Base-by-base conservation (phyloP, 2,329 filamentous ascomycete species). In the Pseudogymnoascus pannorum region DNA sequence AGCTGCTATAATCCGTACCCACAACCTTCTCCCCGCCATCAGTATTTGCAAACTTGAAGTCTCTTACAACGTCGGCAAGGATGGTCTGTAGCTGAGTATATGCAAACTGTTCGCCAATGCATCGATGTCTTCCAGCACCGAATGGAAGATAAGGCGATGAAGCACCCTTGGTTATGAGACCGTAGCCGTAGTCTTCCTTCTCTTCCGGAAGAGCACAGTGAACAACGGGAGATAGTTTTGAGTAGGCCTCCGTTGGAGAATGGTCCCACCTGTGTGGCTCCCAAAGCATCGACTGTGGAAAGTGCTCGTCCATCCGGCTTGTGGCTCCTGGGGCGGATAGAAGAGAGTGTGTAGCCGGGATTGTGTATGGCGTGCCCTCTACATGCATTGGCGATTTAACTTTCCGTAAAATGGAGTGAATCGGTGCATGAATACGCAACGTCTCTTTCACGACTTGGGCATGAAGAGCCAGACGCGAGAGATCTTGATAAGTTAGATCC, bases 71-170 rank as follows among this genome's bases (percentile, higher is more conserved):
- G 62, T 85, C 86, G 58, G 87, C 91, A 11, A 87, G 79, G 67
- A 97, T 95, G 42, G 91, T 92, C 72, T 92, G 88, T 65, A 97
- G 80, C 77, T 97, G 93, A 62, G 94, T 81, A 73, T 95, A 96
- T 67, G 93, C 93, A 74, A 97, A 97, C 71, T 96, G 91, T 80
- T 97, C 93, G 66, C 93, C 93, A 71, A 97, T 97, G 76, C 93
- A 97, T 66, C 93, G 83, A 76, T 97, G 93, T 67, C 93, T 82
- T 42, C 93, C 93, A 31, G 92, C 93, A 63, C 93, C 93, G 72
- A 97, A 97, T 2, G 93, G 93, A 54, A 97, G 83, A 74, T 97
- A 97, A 0, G 93, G 92, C 60, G 89, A 94, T 63, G 85, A 85
- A 12, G 91, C 87, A 61, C 93, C 93, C 80, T 97, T 96, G 80